Evolutionary conservation across 73 alveolate genomes (phyloP), one percentile per base, ranked within the genome.

Genomic region (Paramecium sexaurelia): DNA sequence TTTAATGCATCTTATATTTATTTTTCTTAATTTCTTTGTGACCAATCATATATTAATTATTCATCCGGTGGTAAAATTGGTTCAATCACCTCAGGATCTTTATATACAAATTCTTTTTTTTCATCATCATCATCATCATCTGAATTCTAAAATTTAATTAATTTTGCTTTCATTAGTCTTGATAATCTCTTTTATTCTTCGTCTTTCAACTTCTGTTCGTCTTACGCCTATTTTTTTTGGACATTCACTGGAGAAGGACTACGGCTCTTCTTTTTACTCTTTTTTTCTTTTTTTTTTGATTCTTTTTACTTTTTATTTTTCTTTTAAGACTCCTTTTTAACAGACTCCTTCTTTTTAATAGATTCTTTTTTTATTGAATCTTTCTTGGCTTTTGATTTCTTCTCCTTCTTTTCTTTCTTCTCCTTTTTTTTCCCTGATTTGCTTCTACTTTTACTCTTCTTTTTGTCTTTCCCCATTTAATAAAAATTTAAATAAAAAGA

Each of bases 11-110:
- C 88, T 22, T 66, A 26, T 22, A 27, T 41, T 37, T 32, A 37
- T 32, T 56, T 68, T 75, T 55, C 88, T 86, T 56, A 37, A 68
- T 86, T 56, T 22, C 89, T 57, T 26, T 61, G 15, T 41, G 90
- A 37, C 90, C 90, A 78, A 40, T 78, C 90, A 78, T 78, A 40
- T 15, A 75, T 32, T 32, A 78, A 24, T 78, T 78, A 24, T 22
- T 78, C 90, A 24, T 78, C 90, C 11, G 90, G 61, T 0, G 90
- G 90, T 19, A 78, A 47, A 24, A 40, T 33, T 41, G 90, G 90
- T 19, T 78, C 90, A 78, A 78, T 32, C 20, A 78, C 90, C 19
- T 41, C 90, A 40, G 90, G 90, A 78, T 78, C 90, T 45, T 78
- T 78, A 24, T 78, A 78, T 7, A 78, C 90, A 24, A 78, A 78